Base-by-base conservation (phyloP, 2,329 filamentous ascomycete genomes). In the Madurella fahalii region DNA sequence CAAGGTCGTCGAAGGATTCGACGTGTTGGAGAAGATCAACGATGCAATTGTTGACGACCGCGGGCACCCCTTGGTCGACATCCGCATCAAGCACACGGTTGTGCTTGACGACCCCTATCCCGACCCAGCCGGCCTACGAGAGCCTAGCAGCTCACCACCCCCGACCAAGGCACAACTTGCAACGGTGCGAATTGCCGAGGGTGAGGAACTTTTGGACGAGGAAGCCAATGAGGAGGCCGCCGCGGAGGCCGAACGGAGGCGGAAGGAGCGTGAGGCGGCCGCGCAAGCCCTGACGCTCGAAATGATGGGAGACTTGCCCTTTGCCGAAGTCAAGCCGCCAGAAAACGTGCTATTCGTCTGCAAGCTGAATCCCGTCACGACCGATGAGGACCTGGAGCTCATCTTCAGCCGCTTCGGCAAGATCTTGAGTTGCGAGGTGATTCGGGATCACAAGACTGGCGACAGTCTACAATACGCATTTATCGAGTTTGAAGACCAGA, bases 261-360 rank as follows among this genome's bases (percentile, higher is more conserved):
- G 93, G 49, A 83, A 91, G 58, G 91, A 97, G 69, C 83, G 90
- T 30, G 94, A 99, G 70, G 94, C 94, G 5, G 84, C 92, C 58
- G 93, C 93, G 0, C 94, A 97, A 71, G 94, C 94, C 1, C 75
- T 99, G 65, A 97, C 93, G 1, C 79, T 99, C 46, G 94, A 99
- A 74, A 95, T 99, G 85, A 94, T 99, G 72, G 94, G 94, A 42
- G 94, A 99, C 69, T 76, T 99, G 55, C 94, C 94, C 4, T 99
- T 96, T 71, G 94, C 94, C 56, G 94, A 99, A 72, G 92, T 99
- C 64, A 95, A 93, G 65, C 94, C 94, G 4, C 94, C 94, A 0
- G 94, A 99, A 74, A 97, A 99, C 70, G 86, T 99, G 13, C 79
- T 99, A 2, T 99, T 99, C 68, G 92, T 99, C 42, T 99, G 94